Evolutionary conservation across 495 filamentous ascomycete species (phyloP).

Genomic region (Penicillium daleae): DNA sequence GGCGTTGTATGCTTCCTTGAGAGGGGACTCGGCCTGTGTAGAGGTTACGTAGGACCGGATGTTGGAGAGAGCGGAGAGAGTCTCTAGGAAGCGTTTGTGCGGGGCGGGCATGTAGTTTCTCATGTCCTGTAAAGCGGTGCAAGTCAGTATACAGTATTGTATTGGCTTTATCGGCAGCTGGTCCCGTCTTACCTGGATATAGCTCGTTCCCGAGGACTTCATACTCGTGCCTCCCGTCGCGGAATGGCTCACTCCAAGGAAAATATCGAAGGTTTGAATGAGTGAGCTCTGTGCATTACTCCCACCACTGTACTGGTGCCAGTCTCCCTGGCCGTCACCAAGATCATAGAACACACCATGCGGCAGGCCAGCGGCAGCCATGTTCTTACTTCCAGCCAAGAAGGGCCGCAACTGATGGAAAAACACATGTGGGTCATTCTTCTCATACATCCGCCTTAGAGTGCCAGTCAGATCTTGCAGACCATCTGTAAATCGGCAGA

Average conservation of each 20-base stretch:
- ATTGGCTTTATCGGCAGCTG: background rate
- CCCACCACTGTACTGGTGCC: conserved; percentile 81
- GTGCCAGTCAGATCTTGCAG: conserved; percentile 76
- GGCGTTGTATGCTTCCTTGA: conserved; percentile 82
- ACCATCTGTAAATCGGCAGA: conserved; percentile 74
- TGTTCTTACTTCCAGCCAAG: conserved; percentile 92
- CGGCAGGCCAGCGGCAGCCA: conserved; percentile 88
- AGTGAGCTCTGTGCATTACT: conserved; percentile 94
- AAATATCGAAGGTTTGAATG: conserved; percentile 90
- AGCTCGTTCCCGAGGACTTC: conserved; percentile 37
- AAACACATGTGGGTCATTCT: conserved; percentile 83
- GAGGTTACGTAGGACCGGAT: conserved; percentile 77
- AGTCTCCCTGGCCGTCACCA: conserved; percentile 67
- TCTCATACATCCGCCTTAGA: conserved; percentile 84
- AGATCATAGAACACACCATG: conserved; percentile 86
- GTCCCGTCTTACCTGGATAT: conserved; percentile 36
- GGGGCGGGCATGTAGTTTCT: conserved; percentile 94
- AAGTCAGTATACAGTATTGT: background rate
- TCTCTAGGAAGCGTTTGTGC: conserved; percentile 82
- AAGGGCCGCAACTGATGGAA: conserved; percentile 91
- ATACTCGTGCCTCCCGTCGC: conserved; percentile 79
- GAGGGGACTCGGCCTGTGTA: conserved; percentile 57
- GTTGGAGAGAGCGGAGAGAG: conserved; percentile 74
- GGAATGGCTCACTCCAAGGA: conserved; percentile 83
- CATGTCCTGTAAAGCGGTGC: conserved; percentile 66